Percentiles rank a stretch among this genome's conserved stretches.
These are phyloP conservation scores for Isoetes engelmannii DNA, from an alignment of 83 land plant genomes.

Conservation along the genomic window DNA sequence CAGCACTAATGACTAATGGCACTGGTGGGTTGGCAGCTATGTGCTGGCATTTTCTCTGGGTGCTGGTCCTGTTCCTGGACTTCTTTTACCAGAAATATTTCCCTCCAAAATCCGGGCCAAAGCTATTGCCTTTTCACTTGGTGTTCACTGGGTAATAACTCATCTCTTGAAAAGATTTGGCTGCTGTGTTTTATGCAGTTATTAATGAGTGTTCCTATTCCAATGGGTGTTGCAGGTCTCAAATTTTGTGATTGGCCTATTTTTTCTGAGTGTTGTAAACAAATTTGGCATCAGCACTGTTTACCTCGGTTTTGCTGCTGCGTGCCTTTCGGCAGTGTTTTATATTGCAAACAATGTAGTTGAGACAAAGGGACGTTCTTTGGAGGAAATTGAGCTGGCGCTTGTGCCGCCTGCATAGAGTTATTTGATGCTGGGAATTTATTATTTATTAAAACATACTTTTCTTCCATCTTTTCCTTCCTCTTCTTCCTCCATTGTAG, in stretches of 20 bases:
- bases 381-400: conserved; percentile 65
- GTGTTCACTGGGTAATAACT: conserved; percentile 62
- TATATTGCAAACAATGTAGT: conserved; percentile 54
- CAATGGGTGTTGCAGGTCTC: conserved; percentile 37
- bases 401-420: conserved; percentile 30
- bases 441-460: too few species aligned
- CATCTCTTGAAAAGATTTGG: conserved; percentile 4
- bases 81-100: conserved; percentile 68
- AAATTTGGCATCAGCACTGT: conserved; percentile 63
- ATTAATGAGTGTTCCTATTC: not conserved
- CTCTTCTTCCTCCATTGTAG: too few species aligned
- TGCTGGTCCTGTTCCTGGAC: conserved; percentile 75
- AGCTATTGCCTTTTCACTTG: conserved; percentile 62
- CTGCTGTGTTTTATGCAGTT: not conserved
- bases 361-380: conserved; percentile 66
- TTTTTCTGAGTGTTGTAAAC: conserved; percentile 54
- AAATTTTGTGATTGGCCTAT: conserved; percentile 61
- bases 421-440: too few species aligned
- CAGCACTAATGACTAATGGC: not conserved
- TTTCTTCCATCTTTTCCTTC: too few species aligned
- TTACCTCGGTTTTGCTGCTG: conserved; percentile 50
- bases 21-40: conserved; percentile 33
- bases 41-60: conserved; percentile 67
- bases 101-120: conserved; percentile 65
- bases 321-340: conserved; percentile 48